Percentiles rank a stretch among this genome's conserved stretches.
These are phyloP conservation scores for Metschnikowia reukaufii DNA, from an alignment of 805 yeast species.

Conservation along the genomic window DNA sequence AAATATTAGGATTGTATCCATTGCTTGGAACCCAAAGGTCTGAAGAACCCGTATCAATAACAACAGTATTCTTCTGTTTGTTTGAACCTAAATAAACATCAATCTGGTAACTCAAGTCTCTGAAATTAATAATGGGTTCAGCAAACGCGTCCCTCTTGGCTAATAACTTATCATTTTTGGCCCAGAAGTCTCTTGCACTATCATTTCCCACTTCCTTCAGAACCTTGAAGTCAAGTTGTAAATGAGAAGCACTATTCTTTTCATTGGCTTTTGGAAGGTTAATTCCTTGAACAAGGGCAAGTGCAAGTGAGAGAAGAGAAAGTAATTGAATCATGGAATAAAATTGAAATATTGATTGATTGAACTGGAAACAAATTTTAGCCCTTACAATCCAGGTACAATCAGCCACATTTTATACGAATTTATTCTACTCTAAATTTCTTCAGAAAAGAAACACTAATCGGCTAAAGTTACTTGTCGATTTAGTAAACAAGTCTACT, in stretches of 20 bases:
- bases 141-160: constrained; percentile 9
- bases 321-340: not conserved
- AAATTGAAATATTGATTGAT: not conserved
- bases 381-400: not conserved
- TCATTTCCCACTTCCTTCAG: constrained; percentile 1
- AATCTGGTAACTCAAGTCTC: constrained; percentile 13
- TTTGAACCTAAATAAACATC: constrained; percentile 26
- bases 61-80: constrained; percentile 27
- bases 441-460: too few relatives aligned
- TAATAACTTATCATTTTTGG: not conserved
- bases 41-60: constrained; percentile 44
- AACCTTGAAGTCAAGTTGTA: constrained; percentile 13
- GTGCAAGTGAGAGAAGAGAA: not conserved
- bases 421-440: not conserved
- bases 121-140: constrained; percentile 7
- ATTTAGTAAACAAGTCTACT: not conserved
- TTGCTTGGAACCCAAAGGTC: constrained; percentile 37
- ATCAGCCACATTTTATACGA: not conserved
- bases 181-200: constrained; percentile 5
- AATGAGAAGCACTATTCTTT: not conserved
- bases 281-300: not conserved
- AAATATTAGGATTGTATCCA: constrained; percentile 6
- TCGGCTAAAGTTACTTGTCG: not conserved
- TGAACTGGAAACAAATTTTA: not conserved
- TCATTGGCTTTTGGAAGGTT: not conserved